phyloP scores from a whole-genome alignment of 2,329 filamentous ascomycete species.

The Aspergillus viridinutans region DNA sequence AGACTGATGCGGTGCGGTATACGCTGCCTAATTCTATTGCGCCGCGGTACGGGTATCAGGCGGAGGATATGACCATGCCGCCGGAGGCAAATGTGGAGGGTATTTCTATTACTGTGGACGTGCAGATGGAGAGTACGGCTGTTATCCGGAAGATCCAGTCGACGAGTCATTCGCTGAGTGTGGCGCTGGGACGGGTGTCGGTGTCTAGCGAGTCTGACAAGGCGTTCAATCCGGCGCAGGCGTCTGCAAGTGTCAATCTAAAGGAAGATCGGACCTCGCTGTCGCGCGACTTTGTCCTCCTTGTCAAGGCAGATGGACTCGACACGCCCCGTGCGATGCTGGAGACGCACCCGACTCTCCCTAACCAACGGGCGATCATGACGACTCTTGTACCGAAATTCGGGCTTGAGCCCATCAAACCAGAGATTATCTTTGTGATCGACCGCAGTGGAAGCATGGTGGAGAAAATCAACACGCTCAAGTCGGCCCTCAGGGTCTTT shows the following conservation, averaged over 20 bases:
- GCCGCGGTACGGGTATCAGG: conserved; percentile 56
- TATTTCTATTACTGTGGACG: conserved; percentile 56
- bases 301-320: conserved; percentile 58
- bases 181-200: conserved; percentile 60
- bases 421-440: conserved; percentile 68
- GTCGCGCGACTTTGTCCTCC: conserved; percentile 65
- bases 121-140: conserved; percentile 54
- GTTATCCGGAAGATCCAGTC: conserved; percentile 61
- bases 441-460: conserved; percentile 64
- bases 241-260: conserved; percentile 58
- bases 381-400: conserved; percentile 67
- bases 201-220: conserved; percentile 32
- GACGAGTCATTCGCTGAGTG: conserved; percentile 63
- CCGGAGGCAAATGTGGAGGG: conserved; percentile 20
- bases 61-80: neutral
- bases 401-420: conserved; percentile 51
- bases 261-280: conserved; percentile 19
- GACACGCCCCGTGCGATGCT: conserved; percentile 61
- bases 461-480: conserved; percentile 46
- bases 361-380: conserved; percentile 64
- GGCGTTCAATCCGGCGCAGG: conserved; percentile 53
- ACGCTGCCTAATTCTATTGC: conserved; percentile 65
- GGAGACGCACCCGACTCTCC: conserved; percentile 60
- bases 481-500: conserved; percentile 53
- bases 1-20: conserved; percentile 63